phyloP scores from a whole-genome alignment of 768 basidiomycete genomes.

The Steccherinum ochraceum region DNA sequence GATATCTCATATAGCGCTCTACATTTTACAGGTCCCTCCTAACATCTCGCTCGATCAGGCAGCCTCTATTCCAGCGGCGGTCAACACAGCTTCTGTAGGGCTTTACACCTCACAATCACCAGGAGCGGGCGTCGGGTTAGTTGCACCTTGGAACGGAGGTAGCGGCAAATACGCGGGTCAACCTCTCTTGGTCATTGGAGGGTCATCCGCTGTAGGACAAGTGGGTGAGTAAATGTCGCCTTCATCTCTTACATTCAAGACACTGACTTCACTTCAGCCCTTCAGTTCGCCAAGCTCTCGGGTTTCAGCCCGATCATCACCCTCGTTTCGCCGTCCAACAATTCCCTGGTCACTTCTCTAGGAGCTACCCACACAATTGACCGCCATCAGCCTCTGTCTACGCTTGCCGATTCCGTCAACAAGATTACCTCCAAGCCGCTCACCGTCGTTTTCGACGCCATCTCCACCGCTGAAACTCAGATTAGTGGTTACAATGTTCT shows the following conservation, averaged over 20 bases:
- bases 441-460: constrained; percentile 18
- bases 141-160: constrained; percentile 27
- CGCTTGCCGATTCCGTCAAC: constrained; percentile 1
- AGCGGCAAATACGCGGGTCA: constrained; percentile 25
- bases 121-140: constrained; percentile 21
- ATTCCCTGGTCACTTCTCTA: constrained; percentile 15
- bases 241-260: neutral
- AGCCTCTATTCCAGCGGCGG: constrained; percentile 21
- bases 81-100: constrained; percentile 22
- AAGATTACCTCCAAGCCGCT: constrained; percentile 17
- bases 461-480: constrained; percentile 19
- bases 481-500: constrained; percentile 14
- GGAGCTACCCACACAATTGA: too few species aligned
- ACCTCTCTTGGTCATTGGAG: constrained; percentile 30
- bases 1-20: neutral
- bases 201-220: constrained; percentile 32
- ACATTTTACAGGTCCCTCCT: constrained; percentile 15
- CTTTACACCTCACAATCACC: constrained; percentile 14
- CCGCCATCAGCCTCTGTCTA: constrained; percentile 14
- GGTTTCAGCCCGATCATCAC: constrained; percentile 25
- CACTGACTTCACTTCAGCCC: constrained; percentile 9
- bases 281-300: constrained; percentile 23
- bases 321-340: constrained; percentile 20
- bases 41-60: constrained; percentile 24
- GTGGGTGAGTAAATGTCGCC: constrained; percentile 19